Evolutionary conservation across 1,284 basidiomycete species (phyloP), one percentile per base, ranked within the genome.

Genomic region (Heterobasidion annosum): DNA sequence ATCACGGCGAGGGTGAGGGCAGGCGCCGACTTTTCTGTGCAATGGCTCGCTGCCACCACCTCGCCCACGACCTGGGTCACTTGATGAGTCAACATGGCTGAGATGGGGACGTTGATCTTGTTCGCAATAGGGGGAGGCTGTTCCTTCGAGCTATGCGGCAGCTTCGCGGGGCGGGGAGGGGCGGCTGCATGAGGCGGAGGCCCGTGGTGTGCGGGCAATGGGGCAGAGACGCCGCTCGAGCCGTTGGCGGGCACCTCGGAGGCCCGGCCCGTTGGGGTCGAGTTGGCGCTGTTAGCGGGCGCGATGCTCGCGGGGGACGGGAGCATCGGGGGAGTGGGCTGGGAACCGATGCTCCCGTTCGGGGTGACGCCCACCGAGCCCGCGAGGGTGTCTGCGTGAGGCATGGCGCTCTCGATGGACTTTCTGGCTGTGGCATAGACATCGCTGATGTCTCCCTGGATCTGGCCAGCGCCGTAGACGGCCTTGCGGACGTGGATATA

Each of bases 271-370:
- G 78, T 81, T 9, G 86, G 86, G 0, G 86, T 89, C 13, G 86
- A 89, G 59, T 85, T 85, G 52, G 85, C 80, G 60, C 86, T 89
- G 60, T 75, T 81, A 3, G 76, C 70, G 18, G 79, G 73, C 9
- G 75, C 78, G 56, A 82, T 81, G 62, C 81, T 83, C 7, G 80
- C 84, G 2, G 86, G 87, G 40, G 86, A 88, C 16, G 87, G 86
- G 47, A 88, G 78, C 83, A 86, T 85, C 34, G 78, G 77, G 37
- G 83, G 83, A 0, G 82, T 79, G 3, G 69, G 64, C 58, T 77
- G 71, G 7, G 74, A 34, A 25, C n/a, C 15, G 12, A 25, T 69
- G 60, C 73, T 73, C 43, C 71, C 63, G 53, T 49, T 51, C 51
- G 68, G 65, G 60, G 68, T 67, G n/a, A 34, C 33, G 32, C 43